Base-by-base conservation (phyloP, 495 filamentous ascomycete genomes). In the Bacidia rubella region DNA sequence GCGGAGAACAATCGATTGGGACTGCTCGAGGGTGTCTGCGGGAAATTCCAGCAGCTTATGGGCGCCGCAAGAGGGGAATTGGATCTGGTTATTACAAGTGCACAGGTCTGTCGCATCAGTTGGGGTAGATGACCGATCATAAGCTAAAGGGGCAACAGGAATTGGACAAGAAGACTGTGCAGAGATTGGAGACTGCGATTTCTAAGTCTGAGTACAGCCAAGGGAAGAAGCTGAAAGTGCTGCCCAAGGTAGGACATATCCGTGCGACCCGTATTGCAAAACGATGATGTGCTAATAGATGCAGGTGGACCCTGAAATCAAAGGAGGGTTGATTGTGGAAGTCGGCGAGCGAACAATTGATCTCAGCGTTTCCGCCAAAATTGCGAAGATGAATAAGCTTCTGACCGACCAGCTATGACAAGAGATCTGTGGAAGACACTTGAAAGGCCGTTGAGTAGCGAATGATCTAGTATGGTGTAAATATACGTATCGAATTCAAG, bases 351-450 rank as follows among this genome's bases (percentile, higher is more conserved):
- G 93, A 62, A 97, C 92, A 65, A 92, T 98, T 65, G 92, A 98
- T 71, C 84, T 96, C 54, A 90, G 84, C 73, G 87, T 98, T 60
- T 92, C 92, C 12, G 74, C 86, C 65, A 92, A 87, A 80, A 85
- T 98, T 71, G 75, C 85, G 68, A 93, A 88, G 79, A 84, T 97
- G 81, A 98, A 97, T 85, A 98, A 98, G 82, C 83, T 95, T 65
- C 83, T 98, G 62, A 87, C 78, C 56, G 93, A 98, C 74, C 78
- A 85, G 66, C 72, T 97, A 82, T 98, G 89, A 89, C n/a, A 21
- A 15, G 29, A 15, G 29, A 7, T 35, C n/a, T n/a, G n/a, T 39
- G 10, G 10, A 39, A n/a, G 35, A 39, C 35, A 39, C 10, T 11
- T 39, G n/a, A n/a, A 39, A 39, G 35, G 42, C 42, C n/a, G 21